Evolutionary conservation across 257 asterid genomes (phyloP).

Genomic region (Primulina eburnea): DNA sequence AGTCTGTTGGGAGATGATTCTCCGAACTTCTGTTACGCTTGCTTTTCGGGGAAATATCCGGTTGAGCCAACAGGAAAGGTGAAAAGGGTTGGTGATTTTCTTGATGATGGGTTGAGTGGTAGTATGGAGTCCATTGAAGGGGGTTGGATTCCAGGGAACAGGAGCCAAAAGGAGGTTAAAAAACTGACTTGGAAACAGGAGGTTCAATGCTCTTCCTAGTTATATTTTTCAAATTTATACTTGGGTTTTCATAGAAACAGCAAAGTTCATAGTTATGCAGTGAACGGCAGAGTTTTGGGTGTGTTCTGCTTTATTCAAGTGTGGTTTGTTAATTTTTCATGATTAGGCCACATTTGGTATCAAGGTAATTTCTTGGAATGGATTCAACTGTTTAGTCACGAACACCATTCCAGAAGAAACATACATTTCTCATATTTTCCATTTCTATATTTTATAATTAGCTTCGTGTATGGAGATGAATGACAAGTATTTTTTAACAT

Average conservation of each 20-base stretch:
- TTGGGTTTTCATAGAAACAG: constrained; percentile 10
- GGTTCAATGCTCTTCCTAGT: constrained; percentile 24
- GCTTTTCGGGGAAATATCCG: constrained; percentile 77
- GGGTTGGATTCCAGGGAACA: constrained; percentile 50
- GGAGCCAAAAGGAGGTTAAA: constrained; percentile 3
- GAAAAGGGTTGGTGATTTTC: constrained; percentile 76
- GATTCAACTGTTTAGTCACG: not conserved
- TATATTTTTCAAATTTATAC: not conserved
- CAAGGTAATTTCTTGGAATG: not conserved
- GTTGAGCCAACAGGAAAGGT: constrained; percentile 73
- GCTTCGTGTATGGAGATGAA: not conserved
- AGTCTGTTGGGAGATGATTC: constrained; percentile 45
- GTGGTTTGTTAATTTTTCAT: not conserved
- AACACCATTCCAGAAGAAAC: not conserved
- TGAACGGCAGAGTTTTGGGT: not conserved
- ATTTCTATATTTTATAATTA: too few species aligned
- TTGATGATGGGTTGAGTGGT: constrained; percentile 87
- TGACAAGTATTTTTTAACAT: not conserved
- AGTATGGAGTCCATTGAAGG: constrained; percentile 53
- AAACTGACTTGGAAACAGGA: constrained; percentile 29
- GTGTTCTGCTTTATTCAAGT: not conserved
- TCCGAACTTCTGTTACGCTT: constrained; percentile 60
- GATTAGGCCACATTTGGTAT: not conserved
- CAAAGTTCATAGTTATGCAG: not conserved
- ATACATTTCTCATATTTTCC: too few species aligned